phyloP scores from a whole-genome alignment of 352 stramenopile genomes.

The Globisporangium echinulatum region DNA sequence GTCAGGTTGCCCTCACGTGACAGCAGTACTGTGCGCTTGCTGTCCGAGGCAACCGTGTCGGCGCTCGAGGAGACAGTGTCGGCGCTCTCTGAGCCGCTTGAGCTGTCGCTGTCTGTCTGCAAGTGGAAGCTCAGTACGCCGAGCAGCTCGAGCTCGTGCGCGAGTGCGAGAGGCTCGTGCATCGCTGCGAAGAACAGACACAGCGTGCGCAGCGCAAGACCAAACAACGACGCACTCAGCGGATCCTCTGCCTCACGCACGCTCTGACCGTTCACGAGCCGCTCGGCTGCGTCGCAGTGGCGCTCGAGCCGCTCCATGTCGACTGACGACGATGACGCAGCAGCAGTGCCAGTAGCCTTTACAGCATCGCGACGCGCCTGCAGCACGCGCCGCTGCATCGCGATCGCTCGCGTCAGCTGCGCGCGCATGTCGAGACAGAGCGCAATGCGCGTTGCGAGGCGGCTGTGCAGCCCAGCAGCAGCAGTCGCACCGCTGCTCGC shows the following conservation, averaged over 20 bases:
- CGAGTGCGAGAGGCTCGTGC: conserved; percentile 33
- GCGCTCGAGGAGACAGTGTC: too few relatives aligned
- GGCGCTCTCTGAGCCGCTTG: too few relatives aligned
- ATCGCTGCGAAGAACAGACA: conserved; percentile 45
- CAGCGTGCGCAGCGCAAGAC: conserved; percentile 39
- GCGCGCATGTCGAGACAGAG: conserved; percentile 40
- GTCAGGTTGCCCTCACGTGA: conserved; percentile 37
- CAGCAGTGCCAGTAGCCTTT: not conserved
- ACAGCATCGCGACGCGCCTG: conserved; percentile 1
- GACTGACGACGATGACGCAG: not conserved
- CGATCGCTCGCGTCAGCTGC: conserved; percentile 30
- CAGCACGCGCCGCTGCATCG: conserved; percentile 21
- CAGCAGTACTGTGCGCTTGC: conserved; percentile 17
- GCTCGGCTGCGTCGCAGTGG: conserved; percentile 26
- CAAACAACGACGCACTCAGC: conserved; percentile 35
- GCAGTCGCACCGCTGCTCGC: not conserved
- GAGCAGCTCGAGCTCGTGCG: conserved; percentile 46
- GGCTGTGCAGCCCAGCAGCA: conserved; percentile 5
- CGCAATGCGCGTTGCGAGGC: conserved; percentile 23
- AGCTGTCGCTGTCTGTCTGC: conserved; percentile 7
- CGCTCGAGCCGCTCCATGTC: conserved; percentile 28
- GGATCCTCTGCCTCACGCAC: conserved; percentile 23
- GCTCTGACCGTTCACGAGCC: conserved; percentile 25
- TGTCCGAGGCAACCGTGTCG: not conserved
- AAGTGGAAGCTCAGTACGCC: conserved; percentile 35